phyloP scores from a whole-genome alignment of 192 early-diverging fungal genomes.

The Coemansia sp. region DNA sequence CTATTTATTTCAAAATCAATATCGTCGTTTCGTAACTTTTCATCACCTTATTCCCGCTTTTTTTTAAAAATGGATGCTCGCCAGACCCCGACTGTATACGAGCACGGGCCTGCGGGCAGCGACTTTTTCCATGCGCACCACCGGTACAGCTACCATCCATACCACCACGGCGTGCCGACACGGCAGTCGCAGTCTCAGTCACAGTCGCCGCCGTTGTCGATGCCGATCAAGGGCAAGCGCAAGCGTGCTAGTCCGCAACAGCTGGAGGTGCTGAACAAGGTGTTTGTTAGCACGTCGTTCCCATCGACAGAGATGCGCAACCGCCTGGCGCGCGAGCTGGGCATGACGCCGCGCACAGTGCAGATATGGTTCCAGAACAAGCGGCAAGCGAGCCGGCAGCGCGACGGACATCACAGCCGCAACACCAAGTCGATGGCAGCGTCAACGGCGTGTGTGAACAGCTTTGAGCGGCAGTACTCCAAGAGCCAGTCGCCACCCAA shows the following conservation, averaged over 20 bases:
- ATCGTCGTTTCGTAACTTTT: neutral
- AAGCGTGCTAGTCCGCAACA: constrained; percentile 79
- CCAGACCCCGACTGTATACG: constrained; percentile 51
- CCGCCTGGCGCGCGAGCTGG: constrained; percentile 72
- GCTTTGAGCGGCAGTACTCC: constrained; percentile 19
- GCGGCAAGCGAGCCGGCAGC: constrained; percentile 72
- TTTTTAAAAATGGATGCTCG: neutral
- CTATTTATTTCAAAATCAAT: neutral
- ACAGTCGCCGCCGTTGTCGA: constrained; percentile 18
- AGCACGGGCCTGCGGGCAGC: constrained; percentile 8
- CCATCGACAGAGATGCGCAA: constrained; percentile 81
- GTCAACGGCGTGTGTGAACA: constrained; percentile 16
- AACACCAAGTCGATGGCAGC: constrained; percentile 47
- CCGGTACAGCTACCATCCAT: constrained; percentile 19
- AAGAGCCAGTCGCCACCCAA: constrained; percentile 26
- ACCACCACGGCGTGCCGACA: constrained; percentile 18
- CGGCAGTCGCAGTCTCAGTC: neutral
- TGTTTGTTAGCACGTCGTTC: constrained; percentile 76
- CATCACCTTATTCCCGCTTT: neutral
- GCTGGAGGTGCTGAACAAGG: constrained; percentile 69
- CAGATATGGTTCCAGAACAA: constrained; percentile 99
- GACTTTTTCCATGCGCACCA: constrained; percentile 1
- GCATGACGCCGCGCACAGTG: constrained; percentile 88
- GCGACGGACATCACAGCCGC: constrained; percentile 55
- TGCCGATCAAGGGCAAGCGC: constrained; percentile 67